Conservation (phyloP, 306 rosid genomes). For the Abrus pulchellus region DNA sequence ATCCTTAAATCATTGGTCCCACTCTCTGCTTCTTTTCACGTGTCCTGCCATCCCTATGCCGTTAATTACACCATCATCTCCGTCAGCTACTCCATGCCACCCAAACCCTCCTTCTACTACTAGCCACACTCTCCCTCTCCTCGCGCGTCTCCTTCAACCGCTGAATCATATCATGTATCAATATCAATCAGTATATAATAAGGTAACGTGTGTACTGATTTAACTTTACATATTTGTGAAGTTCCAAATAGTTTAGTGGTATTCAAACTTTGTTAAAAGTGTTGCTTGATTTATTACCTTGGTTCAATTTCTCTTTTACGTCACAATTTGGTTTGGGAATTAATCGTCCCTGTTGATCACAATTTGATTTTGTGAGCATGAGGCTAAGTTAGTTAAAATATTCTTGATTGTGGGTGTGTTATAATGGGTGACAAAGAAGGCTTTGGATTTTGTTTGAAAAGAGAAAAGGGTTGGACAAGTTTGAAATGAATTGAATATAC, state of each 20-base stretch:
- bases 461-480: slow-evolving; percentile 19
- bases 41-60: slow-evolving; percentile 46
- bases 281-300: too few species aligned
- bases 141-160: neutral
- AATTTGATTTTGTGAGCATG: neutral
- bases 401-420: neutral
- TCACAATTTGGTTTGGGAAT: neutral
- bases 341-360: neutral
- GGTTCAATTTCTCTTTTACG: too few species aligned
- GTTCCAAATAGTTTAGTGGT: neutral
- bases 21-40: slow-evolving; percentile 46
- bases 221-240: neutral
- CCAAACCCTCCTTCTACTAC: neutral
- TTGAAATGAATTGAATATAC: slow-evolving; percentile 26
- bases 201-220: too few species aligned
- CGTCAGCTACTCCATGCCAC: slow-evolving; percentile 24
- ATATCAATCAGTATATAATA: too few species aligned
- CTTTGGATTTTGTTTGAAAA: slow-evolving; percentile 28
- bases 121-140: neutral
- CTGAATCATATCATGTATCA: neutral
- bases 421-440: slow-evolving; percentile 13
- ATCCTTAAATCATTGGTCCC: slow-evolving; percentile 48
- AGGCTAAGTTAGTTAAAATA: neutral
- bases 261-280: too few species aligned
- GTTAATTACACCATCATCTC: slow-evolving; percentile 40